Evolutionary conservation across 768 basidiomycete genomes (phyloP).

Genomic region (Amanita exitialis): DNA sequence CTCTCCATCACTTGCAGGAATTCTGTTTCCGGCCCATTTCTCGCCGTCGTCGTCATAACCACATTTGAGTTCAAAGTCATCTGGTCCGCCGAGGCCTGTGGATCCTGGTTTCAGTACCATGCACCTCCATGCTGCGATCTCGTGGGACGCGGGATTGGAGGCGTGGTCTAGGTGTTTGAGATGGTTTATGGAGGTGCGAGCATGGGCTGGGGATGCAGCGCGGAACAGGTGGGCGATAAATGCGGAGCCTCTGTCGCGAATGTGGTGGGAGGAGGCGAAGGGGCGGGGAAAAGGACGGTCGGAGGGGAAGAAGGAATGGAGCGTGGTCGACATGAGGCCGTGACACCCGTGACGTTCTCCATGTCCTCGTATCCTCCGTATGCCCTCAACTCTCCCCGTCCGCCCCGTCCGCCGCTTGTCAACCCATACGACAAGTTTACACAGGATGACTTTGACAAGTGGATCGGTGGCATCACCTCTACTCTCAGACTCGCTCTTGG

Average conservation of each 20-base stretch:
- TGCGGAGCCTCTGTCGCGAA: constrained; percentile 63
- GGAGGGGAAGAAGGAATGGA: constrained; percentile 33
- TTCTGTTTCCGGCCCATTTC: constrained; percentile 53
- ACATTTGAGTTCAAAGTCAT: constrained; percentile 61
- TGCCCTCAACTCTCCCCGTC: constrained; percentile 9
- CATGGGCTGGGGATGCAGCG: constrained; percentile 43
- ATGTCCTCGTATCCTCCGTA: constrained; percentile 8
- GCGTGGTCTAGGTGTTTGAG: constrained; percentile 49
- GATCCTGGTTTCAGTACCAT: constrained; percentile 60
- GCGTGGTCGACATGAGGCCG: constrained; percentile 39
- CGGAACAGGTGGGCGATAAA: constrained; percentile 59
- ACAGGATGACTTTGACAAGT: constrained; percentile 57
- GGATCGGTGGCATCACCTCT: constrained; percentile 55
- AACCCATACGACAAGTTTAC: constrained; percentile 73
- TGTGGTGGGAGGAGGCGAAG: constrained; percentile 56
- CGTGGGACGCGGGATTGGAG: constrained; percentile 51
- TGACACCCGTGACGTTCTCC: constrained; percentile 54
- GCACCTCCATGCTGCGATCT: constrained; percentile 72
- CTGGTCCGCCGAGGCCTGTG: constrained; percentile 58
- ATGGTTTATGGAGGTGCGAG: constrained; percentile 37
- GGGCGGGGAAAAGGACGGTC: constrained; percentile 34
- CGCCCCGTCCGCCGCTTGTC: constrained; percentile 38
- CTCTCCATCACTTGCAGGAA: constrained; percentile 60
- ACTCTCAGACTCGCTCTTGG: constrained; percentile 50
- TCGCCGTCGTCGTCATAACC: constrained; percentile 75